Percentiles rank a stretch among this genome's conserved stretches.
Conservation (phyloP, 2,329 filamentous ascomycete species). For the Endoconidiophora laricicola region DNA sequence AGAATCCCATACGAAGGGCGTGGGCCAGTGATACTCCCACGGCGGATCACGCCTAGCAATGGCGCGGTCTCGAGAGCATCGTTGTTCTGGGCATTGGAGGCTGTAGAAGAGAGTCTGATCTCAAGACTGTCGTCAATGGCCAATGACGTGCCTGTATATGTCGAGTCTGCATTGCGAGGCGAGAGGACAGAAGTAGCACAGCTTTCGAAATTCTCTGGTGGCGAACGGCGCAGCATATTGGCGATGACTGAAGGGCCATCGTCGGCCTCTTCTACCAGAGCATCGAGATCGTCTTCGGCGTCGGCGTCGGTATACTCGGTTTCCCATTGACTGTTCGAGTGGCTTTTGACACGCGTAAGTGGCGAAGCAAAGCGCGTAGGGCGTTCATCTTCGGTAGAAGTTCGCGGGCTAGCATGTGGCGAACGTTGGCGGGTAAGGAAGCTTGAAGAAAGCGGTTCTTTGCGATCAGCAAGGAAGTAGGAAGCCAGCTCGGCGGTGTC, state of each 20-base stretch:
- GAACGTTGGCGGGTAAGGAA: constrained; percentile 18
- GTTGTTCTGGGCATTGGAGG: neutral
- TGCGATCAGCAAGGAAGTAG: constrained; percentile 55
- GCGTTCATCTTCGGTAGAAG: constrained; percentile 16
- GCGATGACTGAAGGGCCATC: constrained; percentile 30
- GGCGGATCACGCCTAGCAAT: constrained; percentile 17
- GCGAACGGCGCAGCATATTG: constrained; percentile 33
- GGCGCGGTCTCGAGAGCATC: constrained; percentile 13
- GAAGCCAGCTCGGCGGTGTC: constrained; percentile 77
- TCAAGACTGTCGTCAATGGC: neutral
- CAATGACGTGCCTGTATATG: neutral
- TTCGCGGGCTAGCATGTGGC: constrained; percentile 19
- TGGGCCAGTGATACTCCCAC: neutral
- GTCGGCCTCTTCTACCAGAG: constrained; percentile 13
- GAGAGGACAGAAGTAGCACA: neutral
- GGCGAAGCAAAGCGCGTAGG: constrained; percentile 3
- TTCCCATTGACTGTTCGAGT: constrained; percentile 3
- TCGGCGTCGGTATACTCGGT: neutral
- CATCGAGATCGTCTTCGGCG: constrained; percentile 7
- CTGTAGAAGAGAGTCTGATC: too few relatives aligned
- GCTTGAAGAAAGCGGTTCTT: constrained; percentile 19
- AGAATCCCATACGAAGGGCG: constrained; percentile 1
- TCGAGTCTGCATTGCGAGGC: neutral
- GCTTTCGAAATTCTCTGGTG: constrained; percentile 23
- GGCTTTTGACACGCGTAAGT: neutral